Evolutionary conservation across 2,329 filamentous ascomycete genomes (phyloP), one percentile per base, ranked within the genome.

Genomic region (Cercospora janseana): DNA sequence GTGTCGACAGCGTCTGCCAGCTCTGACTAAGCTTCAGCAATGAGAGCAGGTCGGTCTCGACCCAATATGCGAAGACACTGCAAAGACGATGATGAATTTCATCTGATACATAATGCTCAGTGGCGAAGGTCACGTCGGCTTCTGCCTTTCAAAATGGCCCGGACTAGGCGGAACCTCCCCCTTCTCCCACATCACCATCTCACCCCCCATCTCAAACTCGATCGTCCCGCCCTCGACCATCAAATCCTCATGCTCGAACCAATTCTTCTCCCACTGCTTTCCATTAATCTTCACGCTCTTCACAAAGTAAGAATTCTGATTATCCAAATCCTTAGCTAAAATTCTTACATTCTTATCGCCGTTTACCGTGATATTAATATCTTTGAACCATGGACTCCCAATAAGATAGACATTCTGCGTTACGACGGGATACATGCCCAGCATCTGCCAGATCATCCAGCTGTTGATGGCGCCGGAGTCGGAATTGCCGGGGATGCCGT

Each of bases 231-330:
- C 75, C 16, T 71, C 60, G 0, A 66, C 60, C 54, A 75, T 65
- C 4, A 75, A 54, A 60, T 81, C 75, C 1, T 73, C 70, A 60
- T 81, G 78, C 48, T 74, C 70, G 13, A 82, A 70, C 79, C 79
- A 81, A 46, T 78, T 81, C 65, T 71, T 74, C 0, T 67, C 58
- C 79, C 78, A 81, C 0, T 49, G 2, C 46, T 76, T 50, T 0
- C 76, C 78, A 51, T 82, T 81, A 28, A 81, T 73, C 47, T 66
- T 75, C 1, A 82, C 66, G 2, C 70, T 70, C 58, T 81, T 77
- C 4, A 83, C 74, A 52, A 75, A 82, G 32, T 72, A 75, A 2
- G 73, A 73, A 2, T 73, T 62, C 3, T 68, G 63, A 42, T 63
- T 58, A 1, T 68, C 70, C 9, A 79, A 58, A 0, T 74, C 73